These are phyloP conservation scores for Penicillium sclerotiorum DNA, from an alignment of 2,329 filamentous ascomycete species.

Conservation along the genomic window DNA sequence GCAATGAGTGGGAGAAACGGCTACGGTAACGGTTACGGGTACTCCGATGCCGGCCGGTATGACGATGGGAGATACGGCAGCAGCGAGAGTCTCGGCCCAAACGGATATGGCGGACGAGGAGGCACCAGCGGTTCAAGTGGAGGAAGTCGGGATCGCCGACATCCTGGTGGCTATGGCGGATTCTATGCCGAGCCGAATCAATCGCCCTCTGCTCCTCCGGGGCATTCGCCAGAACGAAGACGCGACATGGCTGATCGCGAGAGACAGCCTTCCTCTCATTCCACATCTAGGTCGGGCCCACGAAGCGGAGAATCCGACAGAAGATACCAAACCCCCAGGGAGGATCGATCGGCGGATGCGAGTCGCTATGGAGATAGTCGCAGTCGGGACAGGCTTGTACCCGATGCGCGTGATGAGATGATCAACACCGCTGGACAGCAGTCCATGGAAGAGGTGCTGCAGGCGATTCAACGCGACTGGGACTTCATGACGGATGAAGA, in stretches of 20 bases:
- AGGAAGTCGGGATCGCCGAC: slow-evolving; percentile 38
- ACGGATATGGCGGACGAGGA: slow-evolving; percentile 33
- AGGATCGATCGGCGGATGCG: slow-evolving; percentile 30
- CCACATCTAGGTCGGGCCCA: slow-evolving; percentile 39
- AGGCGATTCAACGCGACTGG: slow-evolving; percentile 87
- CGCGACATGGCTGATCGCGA: slow-evolving; percentile 37
- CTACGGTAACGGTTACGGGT: slow-evolving; percentile 43
- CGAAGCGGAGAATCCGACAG: slow-evolving; percentile 32
- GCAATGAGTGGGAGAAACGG: slow-evolving; percentile 41
- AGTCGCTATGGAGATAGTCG: slow-evolving; percentile 25
- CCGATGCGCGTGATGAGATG: slow-evolving; percentile 14
- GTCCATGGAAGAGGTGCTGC: slow-evolving; percentile 62
- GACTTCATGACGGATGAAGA: slow-evolving; percentile 85
- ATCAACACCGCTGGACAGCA: slow-evolving; percentile 30
- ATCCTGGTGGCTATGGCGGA: slow-evolving; percentile 50
- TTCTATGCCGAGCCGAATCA: slow-evolving; percentile 40
- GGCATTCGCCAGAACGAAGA: slow-evolving; percentile 35
- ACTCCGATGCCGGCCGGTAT: slow-evolving; percentile 38
- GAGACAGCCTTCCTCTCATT: slow-evolving; percentile 28
- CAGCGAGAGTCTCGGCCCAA: slow-evolving; percentile 34
- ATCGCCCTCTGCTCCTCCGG: slow-evolving; percentile 28
- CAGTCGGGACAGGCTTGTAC: slow-evolving; percentile 23
- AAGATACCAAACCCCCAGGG: slow-evolving; percentile 29
- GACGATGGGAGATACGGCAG: slow-evolving; percentile 39
- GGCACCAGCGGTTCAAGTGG: slow-evolving; percentile 13